Conservation (phyloP, 306 rosid genomes). For the Vachellia collinsii region DNA sequence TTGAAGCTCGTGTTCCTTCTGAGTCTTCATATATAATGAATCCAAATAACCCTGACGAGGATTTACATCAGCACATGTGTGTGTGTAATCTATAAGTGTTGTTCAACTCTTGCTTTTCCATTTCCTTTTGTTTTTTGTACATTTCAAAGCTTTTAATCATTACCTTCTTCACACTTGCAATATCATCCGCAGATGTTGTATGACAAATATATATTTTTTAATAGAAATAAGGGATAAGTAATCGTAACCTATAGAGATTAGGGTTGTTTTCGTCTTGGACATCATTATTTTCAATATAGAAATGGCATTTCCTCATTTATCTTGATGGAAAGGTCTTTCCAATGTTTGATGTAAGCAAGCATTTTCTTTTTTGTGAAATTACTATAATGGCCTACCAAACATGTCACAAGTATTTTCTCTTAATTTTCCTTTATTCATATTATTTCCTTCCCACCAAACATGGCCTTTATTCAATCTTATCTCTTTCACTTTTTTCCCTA, state of each 20-base stretch:
- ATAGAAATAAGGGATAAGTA: not conserved
- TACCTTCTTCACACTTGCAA: constrained; percentile 27
- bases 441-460: not conserved
- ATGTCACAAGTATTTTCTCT: not conserved
- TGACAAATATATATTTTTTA: too few species aligned
- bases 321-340: not conserved
- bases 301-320: not conserved
- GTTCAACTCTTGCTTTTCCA: constrained; percentile 33
- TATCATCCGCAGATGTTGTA: constrained; percentile 2
- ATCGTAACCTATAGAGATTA: not conserved
- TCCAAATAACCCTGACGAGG: constrained; percentile 31
- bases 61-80: not conserved
- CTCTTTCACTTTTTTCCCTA: not conserved
- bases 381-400: not conserved
- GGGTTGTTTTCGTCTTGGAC: not conserved
- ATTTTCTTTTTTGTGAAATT: not conserved
- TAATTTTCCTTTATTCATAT: not conserved
- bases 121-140: constrained; percentile 12
- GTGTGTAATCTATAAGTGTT: constrained; percentile 33
- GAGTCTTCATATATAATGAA: constrained; percentile 39
- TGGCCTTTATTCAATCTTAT: not conserved
- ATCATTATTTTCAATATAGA: not conserved
- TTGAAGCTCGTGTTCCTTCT: not conserved
- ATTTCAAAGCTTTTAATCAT: constrained; percentile 49
- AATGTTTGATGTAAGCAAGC: not conserved